A percentile compares a stretch with the other conserved stretches of the same genome.
Evolutionary conservation across 2,329 filamentous ascomycete species (phyloP).

Genomic region (Rhinocladiella similis): DNA sequence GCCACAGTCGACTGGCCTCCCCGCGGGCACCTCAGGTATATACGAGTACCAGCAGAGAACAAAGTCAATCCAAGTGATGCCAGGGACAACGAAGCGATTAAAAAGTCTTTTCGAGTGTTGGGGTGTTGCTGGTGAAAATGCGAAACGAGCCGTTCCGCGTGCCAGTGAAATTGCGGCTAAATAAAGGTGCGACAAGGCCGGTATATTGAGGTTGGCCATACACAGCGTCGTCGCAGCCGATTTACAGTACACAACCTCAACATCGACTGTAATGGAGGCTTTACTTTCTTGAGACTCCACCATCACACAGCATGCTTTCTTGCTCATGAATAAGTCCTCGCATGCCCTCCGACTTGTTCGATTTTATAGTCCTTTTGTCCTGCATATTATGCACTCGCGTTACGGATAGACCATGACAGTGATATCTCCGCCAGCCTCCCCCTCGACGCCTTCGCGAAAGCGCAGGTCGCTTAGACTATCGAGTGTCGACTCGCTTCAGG

Average conservation of each 20-base stretch:
- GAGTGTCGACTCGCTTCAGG: slow-evolving; percentile 14
- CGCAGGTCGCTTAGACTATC: slow-evolving; percentile 26
- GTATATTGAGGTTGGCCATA: not conserved
- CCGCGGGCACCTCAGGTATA: not conserved
- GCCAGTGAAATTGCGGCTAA: slow-evolving; percentile 3
- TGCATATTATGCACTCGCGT: not conserved
- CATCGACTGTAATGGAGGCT: not conserved
- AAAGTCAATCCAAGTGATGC: not conserved
- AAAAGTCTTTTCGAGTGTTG: not conserved
- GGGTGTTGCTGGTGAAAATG: not conserved
- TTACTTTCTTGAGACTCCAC: not conserved
- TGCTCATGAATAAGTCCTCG: too few species aligned
- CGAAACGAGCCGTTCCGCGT: slow-evolving; percentile 22
- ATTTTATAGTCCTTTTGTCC: not conserved
- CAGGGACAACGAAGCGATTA: not conserved
- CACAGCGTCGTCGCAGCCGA: not conserved
- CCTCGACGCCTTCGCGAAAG: slow-evolving; percentile 25
- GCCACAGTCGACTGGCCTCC: too few species aligned
- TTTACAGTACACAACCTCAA: not conserved
- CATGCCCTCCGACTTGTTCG: not conserved
- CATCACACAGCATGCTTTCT: not conserved
- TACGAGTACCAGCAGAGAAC: not conserved
- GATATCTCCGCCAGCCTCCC: slow-evolving; percentile 24
- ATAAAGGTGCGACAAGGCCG: not conserved
- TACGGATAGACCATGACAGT: slow-evolving; percentile 21